phyloP scores from a whole-genome alignment of 2,329 filamentous ascomycete genomes.

The Lizonia empirigonia region DNA sequence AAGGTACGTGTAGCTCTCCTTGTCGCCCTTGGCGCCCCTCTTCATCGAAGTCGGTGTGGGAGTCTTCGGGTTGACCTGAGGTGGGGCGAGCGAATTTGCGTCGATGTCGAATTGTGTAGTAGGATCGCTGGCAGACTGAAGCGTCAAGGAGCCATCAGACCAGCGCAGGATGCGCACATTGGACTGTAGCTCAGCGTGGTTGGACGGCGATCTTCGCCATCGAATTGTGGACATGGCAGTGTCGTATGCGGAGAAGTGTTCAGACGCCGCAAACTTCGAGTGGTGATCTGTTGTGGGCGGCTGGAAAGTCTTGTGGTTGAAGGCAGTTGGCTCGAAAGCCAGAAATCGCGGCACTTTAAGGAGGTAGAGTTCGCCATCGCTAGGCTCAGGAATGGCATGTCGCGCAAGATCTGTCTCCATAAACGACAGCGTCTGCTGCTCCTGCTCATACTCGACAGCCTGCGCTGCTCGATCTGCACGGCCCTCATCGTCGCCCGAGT shows the following conservation, averaged over 20 bases:
- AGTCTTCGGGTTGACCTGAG: constrained; percentile 55
- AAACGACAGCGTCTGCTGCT: constrained; percentile 62
- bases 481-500: constrained; percentile 66
- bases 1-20: constrained; percentile 78
- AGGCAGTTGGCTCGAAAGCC: constrained; percentile 70
- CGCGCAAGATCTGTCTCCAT: constrained; percentile 69
- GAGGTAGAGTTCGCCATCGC: constrained; percentile 73
- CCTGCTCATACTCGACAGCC: constrained; percentile 56
- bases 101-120: constrained; percentile 75
- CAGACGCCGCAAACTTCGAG: constrained; percentile 51
- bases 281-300: constrained; percentile 65
- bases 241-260: constrained; percentile 64
- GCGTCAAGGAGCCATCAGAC: constrained; percentile 78
- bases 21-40: constrained; percentile 46
- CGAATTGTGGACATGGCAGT: constrained; percentile 71
- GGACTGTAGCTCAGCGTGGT: constrained; percentile 70
- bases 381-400: constrained; percentile 72
- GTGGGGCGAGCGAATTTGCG: constrained; percentile 71
- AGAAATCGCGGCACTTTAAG: constrained; percentile 76
- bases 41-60: constrained; percentile 54
- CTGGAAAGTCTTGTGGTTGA: constrained; percentile 69
- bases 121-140: constrained; percentile 72
- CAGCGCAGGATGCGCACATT: constrained; percentile 77
- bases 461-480: constrained; percentile 64
- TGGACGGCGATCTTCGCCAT: constrained; percentile 69